Percentiles rank a stretch among this genome's conserved stretches.
Conservation (phyloP, 2,329 filamentous ascomycete genomes). For the Talaromyces marneffei region DNA sequence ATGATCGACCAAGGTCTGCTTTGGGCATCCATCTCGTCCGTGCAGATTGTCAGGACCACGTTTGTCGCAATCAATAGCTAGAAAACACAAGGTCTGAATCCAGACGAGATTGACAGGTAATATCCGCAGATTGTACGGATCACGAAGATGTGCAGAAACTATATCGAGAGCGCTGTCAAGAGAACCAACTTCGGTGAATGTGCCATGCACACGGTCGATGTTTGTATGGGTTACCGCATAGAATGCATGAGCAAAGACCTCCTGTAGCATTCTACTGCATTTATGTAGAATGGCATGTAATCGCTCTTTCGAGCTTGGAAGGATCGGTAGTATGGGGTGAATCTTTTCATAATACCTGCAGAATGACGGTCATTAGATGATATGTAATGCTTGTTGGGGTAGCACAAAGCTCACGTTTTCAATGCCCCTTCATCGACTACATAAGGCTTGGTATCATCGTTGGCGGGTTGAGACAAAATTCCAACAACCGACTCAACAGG, state of each 20-base stretch:
- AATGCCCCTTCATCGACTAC: conserved; percentile 36
- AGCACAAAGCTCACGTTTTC: conserved; percentile 28
- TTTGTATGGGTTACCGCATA: conserved; percentile 37
- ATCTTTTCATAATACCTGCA: conserved; percentile 38
- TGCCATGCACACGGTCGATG: conserved; percentile 27
- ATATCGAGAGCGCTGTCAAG: conserved; percentile 38
- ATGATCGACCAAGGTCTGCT: conserved; percentile 36
- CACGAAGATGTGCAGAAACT: conserved; percentile 34
- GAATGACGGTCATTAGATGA: conserved; percentile 15
- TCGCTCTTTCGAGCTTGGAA: conserved; percentile 37
- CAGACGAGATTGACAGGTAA: conserved; percentile 35
- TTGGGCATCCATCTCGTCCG: conserved; percentile 36
- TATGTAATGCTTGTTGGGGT: not conserved
- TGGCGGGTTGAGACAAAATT: conserved; percentile 24
- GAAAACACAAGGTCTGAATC: conserved; percentile 37
- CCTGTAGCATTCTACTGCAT: conserved; percentile 36
- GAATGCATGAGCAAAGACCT: conserved; percentile 36
- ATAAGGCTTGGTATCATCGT: conserved; percentile 31
- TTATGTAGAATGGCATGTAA: conserved; percentile 34
- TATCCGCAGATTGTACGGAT: conserved; percentile 30
- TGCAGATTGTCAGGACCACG: conserved; percentile 39
- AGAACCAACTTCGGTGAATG: conserved; percentile 31
- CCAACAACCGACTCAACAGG: conserved; percentile 12
- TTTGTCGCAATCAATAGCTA: conserved; percentile 40
- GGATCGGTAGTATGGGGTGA: conserved; percentile 36